Evolutionary conservation across 148 eudicot species (phyloP).

Genomic region (Bassia scoparia): DNA sequence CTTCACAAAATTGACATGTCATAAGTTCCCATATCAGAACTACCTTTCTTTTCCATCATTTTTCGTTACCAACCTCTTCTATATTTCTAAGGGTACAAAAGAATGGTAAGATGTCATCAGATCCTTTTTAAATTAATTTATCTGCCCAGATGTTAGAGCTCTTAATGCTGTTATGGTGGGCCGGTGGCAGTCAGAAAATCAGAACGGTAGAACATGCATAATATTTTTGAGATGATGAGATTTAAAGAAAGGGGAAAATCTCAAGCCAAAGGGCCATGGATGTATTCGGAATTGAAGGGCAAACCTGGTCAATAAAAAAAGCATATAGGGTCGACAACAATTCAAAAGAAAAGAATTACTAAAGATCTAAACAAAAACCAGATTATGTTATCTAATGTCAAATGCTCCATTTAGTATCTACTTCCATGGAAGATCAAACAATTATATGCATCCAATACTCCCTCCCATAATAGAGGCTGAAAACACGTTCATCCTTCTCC

Average conservation of each 20-base stretch:
- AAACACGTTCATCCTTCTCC: not conserved
- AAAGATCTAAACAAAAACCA: not conserved
- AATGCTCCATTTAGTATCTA: not conserved
- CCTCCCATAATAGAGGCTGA: not conserved
- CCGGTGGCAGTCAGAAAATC: not conserved
- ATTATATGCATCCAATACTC: not conserved
- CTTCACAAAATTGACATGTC: not conserved
- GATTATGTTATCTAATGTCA: not conserved
- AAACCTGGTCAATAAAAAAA: not conserved
- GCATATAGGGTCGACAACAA: not conserved
- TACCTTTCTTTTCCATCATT: not conserved
- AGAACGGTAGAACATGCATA: not conserved
- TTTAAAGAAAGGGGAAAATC: not conserved
- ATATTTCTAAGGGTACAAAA: too few relatives aligned
- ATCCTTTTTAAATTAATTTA: not conserved
- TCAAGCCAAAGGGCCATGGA: not conserved
- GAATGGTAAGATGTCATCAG: not conserved
- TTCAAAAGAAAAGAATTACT: not conserved
- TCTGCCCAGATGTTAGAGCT: not conserved
- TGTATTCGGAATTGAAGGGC: not conserved
- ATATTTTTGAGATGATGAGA: not conserved
- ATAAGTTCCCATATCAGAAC: not conserved
- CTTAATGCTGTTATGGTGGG: not conserved
- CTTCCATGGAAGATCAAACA: not conserved
- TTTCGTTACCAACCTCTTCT: not conserved